phyloP scores from a whole-genome alignment of 257 asterid species.

The Plectranthus barbatus region DNA sequence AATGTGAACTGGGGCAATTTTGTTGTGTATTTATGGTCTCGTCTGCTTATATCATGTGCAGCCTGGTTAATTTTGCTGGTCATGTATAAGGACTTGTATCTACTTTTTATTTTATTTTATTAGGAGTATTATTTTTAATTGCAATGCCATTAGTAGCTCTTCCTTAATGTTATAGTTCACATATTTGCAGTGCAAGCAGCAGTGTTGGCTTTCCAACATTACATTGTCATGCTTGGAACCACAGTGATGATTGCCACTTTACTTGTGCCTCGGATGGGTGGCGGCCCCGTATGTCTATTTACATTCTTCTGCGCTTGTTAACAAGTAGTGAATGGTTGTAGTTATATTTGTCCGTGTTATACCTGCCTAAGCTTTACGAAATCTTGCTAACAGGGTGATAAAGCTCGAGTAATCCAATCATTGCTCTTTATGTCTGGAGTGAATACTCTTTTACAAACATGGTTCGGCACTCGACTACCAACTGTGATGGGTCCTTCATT shows the following conservation, averaged over 20 bases:
- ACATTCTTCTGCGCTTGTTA: not conserved
- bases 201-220: conserved; percentile 80
- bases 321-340: not conserved
- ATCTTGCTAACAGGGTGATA: conserved; percentile 61
- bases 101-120: not conserved
- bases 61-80: not conserved
- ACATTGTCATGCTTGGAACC: conserved; percentile 94
- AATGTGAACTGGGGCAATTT: not conserved
- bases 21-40: not conserved
- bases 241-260: conserved; percentile 66
- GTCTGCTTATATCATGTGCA: not conserved
- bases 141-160: not conserved
- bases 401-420: conserved; percentile 84
- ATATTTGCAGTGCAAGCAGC: conserved; percentile 66
- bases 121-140: not conserved
- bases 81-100: not conserved
- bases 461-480: conserved; percentile 92
- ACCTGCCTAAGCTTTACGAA: not conserved
- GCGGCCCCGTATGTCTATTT: conserved; percentile 53
- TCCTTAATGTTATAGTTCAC: not conserved
- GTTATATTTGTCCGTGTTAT: not conserved
- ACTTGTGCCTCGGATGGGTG: conserved; percentile 97
- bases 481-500: conserved; percentile 96
- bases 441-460: conserved; percentile 82
- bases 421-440: conserved; percentile 89